Base-by-base conservation (phyloP, 768 basidiomycete genomes). In the Chalciporus pseudorubinellus region DNA sequence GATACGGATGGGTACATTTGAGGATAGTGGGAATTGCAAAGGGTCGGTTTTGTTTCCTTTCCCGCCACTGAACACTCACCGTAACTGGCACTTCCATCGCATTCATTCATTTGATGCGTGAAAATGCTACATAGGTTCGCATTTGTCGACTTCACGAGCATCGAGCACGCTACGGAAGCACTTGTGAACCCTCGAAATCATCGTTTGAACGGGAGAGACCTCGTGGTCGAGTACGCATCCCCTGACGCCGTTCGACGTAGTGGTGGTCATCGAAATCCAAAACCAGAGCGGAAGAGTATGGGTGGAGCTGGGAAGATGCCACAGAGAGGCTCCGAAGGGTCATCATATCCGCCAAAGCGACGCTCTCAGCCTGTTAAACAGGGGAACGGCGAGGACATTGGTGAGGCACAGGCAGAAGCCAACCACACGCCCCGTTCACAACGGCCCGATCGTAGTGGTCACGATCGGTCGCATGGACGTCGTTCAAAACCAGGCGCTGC, bases 21-120 rank as follows among this genome's bases (percentile, higher is more conserved):
- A 98, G 66, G 95, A 99, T 68, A 89, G 83, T 44, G 97, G 95
- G 9, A 71, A 82, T 47, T 98, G 95, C 73, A 99, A 98, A 77
- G 95, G 95, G 95, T 97, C 43, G 40, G 63, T 53, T 16, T 63
- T 22, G 4, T 41, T 21, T 31, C 21, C 12, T 19, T 28, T 34
- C 52, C 11, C 34, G 34, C 6, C n/a, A 7, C 34, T n/a, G n/a
- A n/a, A n/a, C n/a, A n/a, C 5, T 36, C n/a, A 3, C n/a, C 14
- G 34, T 11, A n/a, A 16, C n/a, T n/a, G n/a, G n/a, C n/a, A n/a
- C n/a, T n/a, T n/a, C n/a, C n/a, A n/a, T n/a, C n/a, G 6, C 16
- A n/a, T 6, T 36, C 34, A 36, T 18, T 39, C 6, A 11, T 2
- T 11, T 31, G 4, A 29, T 40, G 44, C 24, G 5, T 24, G n/a